Evolutionary conservation across 2,329 filamentous ascomycete species (phyloP).

Genomic region (Aspergillus viridinutans): DNA sequence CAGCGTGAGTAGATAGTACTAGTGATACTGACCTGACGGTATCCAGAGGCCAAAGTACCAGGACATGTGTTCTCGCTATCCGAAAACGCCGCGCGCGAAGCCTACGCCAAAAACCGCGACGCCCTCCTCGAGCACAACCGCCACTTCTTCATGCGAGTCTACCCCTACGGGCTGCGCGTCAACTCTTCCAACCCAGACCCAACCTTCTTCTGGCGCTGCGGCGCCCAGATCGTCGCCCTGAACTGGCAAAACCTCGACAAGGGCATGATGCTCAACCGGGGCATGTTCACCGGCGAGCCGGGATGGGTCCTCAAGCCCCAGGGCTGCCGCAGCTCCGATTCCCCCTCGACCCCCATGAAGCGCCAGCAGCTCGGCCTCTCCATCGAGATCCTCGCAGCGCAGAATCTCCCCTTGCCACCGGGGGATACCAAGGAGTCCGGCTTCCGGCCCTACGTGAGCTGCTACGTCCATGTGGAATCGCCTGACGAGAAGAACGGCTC

Average conservation of each 20-base stretch:
- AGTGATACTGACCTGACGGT: neutral
- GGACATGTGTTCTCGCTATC: conserved; percentile 63
- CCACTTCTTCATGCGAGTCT: conserved; percentile 78
- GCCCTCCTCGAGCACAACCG: conserved; percentile 77
- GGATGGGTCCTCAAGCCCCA: conserved; percentile 84
- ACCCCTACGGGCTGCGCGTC: conserved; percentile 77
- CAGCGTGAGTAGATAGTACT: too few species aligned
- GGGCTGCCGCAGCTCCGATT: conserved; percentile 56
- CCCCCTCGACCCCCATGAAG: conserved; percentile 34
- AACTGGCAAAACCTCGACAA: conserved; percentile 93
- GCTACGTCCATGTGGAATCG: conserved; percentile 75
- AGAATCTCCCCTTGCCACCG: conserved; percentile 66
- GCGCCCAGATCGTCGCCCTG: conserved; percentile 84
- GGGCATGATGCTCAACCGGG: conserved; percentile 94
- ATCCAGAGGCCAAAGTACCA: conserved; percentile 48
- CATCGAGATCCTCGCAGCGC: conserved; percentile 71
- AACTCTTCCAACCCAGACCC: conserved; percentile 85
- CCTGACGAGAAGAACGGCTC: conserved; percentile 45
- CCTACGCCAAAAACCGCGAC: conserved; percentile 50
- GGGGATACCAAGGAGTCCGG: conserved; percentile 51
- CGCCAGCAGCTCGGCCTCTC: conserved; percentile 60
- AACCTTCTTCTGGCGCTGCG: conserved; percentile 77
- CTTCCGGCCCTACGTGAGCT: conserved; percentile 72
- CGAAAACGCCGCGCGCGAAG: conserved; percentile 62
- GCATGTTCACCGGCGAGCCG: conserved; percentile 75